Evolutionary conservation across 2,329 filamentous ascomycete genomes (phyloP), one percentile per base, ranked within the genome.

Genomic region (Hypoxylon sp.): DNA sequence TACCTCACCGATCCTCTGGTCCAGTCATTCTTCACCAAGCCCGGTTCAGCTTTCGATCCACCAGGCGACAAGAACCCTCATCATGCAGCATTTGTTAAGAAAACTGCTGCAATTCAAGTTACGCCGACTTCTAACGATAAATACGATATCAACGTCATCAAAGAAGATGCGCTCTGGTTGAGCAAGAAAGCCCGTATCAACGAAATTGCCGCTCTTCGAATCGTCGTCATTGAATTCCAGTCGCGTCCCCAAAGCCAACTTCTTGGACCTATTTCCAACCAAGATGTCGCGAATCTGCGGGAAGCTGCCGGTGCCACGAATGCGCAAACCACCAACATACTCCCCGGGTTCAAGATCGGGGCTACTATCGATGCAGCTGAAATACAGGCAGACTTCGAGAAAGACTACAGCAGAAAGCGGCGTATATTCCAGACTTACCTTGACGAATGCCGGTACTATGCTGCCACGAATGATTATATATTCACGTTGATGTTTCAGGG

Each of bases 191-290:
- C 90, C 55, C 86, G 88, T 48, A 89, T 98, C 71, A 94, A 96
- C 79, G 90, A 98, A 78, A 84, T 96, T 47, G 88, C 91, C 11
- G 94, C 95, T 26, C 84, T 99, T 75, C 89, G 96, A 66, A 85
- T 97, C 47, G 91, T 91, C 2, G 83, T 97, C 5, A 82, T 96
- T 50, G 96, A 98, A 84, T 92, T 92, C 85, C 95, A 98, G 81
- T 88, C 87, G 70, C 89, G 94, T 37, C 84, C 94, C n/a, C 85
- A 88, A n/a, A 85, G 86, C 50, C 90, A 94, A 73, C 86, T 98
- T 1, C 84, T 90, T 46, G 87, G 87, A 13, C 88, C 90, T 1
- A 88, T 95, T 63, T 94, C 93, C 0, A 90, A 91, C 51, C 93
- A 96, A 73, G 93, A 97, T 83, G 84, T 90, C 14, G 86, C 90